These are phyloP conservation scores for Musa balbisiana DNA, from an alignment of 202 grass and related monocot species.

Conservation along the genomic window DNA sequence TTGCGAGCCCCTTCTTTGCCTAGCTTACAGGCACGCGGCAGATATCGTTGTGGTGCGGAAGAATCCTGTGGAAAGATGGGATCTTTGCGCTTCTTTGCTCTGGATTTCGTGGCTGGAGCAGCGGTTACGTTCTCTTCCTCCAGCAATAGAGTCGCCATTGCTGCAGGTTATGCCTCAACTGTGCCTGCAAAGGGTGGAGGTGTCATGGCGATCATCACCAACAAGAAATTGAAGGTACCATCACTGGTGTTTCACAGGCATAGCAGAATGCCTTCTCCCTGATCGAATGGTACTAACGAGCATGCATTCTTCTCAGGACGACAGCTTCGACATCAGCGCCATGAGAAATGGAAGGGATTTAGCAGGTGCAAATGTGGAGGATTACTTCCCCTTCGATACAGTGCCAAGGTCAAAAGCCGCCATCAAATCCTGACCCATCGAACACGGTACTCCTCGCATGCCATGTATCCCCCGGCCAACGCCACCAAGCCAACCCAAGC, in stretches of 20 bases:
- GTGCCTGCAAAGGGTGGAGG: background rate
- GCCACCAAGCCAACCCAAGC: conserved; percentile 19
- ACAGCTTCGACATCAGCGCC: background rate
- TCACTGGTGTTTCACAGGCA: background rate
- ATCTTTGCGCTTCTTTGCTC: background rate
- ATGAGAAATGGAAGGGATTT: conserved; percentile 11
- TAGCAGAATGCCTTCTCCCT: background rate
- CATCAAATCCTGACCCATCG: conserved; percentile 54
- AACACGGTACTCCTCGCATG: conserved; percentile 65
- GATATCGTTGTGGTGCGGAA: background rate
- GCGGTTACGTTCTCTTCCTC: background rate
- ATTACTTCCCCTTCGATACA: conserved; percentile 51
- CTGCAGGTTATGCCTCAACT: background rate
- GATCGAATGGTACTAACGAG: background rate
- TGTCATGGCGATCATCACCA: background rate
- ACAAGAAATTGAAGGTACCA: background rate
- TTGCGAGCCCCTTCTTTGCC: background rate
- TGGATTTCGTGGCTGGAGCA: background rate
- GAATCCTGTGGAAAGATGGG: background rate
- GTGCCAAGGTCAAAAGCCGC: conserved; percentile 52
- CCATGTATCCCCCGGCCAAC: conserved; percentile 50
- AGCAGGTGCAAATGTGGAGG: conserved; percentile 30
- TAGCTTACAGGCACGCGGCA: background rate
- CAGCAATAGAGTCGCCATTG: background rate
- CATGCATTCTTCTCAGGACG: conserved; percentile 40